These are phyloP conservation scores for Coccomyxa subellipsoidea DNA, from an alignment of 163 green algal species.

Conservation along the genomic window DNA sequence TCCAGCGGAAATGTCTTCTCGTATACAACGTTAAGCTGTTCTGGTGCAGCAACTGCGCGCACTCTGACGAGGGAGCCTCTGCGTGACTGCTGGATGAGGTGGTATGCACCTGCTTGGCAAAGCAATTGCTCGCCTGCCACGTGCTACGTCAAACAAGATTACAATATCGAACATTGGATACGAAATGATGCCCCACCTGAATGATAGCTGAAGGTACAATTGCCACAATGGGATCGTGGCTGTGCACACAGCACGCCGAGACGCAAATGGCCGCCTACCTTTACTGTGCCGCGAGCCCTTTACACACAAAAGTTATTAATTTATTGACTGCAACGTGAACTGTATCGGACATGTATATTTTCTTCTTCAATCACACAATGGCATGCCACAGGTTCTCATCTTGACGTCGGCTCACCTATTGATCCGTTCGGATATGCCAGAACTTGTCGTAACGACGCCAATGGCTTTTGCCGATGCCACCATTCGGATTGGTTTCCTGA, in stretches of 20 bases:
- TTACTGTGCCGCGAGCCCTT: too few species aligned
- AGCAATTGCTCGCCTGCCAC: background rate
- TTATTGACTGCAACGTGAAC: too few species aligned
- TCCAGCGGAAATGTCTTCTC: constrained; percentile 8
- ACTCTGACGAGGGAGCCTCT: background rate
- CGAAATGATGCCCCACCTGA: background rate
- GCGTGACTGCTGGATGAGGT: background rate
- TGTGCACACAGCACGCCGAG: background rate
- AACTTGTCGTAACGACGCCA: background rate
- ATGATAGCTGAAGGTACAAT: background rate
- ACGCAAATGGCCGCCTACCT: background rate
- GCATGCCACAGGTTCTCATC: background rate
- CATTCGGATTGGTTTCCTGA: background rate
- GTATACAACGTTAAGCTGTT: background rate
- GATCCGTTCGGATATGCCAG: background rate
- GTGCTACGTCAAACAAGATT: too few species aligned
- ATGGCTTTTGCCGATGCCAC: background rate
- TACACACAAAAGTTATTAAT: too few species aligned
- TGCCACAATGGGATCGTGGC: background rate
- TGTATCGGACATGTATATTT: too few species aligned
- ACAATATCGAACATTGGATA: too few species aligned
- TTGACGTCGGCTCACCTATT: background rate
- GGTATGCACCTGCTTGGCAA: background rate
- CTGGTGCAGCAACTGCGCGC: background rate
- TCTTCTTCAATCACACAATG: too few species aligned